Evolutionary conservation across 2,329 filamentous ascomycete genomes (phyloP).

Genomic region (Neodidymelliopsis sp.): DNA sequence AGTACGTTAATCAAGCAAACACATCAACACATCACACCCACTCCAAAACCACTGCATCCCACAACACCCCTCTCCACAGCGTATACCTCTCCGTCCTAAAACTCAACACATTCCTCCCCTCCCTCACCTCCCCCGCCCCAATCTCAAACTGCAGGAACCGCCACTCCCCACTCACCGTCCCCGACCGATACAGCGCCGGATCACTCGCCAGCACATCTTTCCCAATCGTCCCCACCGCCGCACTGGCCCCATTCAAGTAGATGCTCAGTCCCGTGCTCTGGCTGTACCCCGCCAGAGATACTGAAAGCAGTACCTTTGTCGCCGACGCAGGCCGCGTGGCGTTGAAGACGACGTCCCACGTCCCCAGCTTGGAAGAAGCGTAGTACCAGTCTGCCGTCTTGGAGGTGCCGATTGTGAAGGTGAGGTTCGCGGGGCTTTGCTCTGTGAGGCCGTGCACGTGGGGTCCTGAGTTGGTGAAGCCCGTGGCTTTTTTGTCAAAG

Average conservation of each 20-base stretch:
- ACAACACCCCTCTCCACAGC: slow-evolving; percentile 47
- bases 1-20: too few relatives aligned
- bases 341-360: slow-evolving; percentile 30
- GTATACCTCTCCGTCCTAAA: slow-evolving; percentile 41
- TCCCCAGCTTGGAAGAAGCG: slow-evolving; percentile 45
- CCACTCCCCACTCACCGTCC: slow-evolving; percentile 55
- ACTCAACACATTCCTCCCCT: slow-evolving; percentile 41
- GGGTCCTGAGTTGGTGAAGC: slow-evolving; percentile 53
- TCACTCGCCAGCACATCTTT: slow-evolving; percentile 27
- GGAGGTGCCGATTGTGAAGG: slow-evolving; percentile 48
- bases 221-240: slow-evolving; percentile 45
- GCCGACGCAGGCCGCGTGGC: slow-evolving; percentile 38
- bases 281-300: slow-evolving; percentile 53
- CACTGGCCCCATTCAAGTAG: slow-evolving; percentile 43
- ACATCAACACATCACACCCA: slow-evolving; percentile 21
- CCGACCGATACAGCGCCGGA: slow-evolving; percentile 53
- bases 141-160: slow-evolving; percentile 51
- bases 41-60: slow-evolving; percentile 47
- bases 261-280: slow-evolving; percentile 46
- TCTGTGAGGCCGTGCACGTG: slow-evolving; percentile 52
- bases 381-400: slow-evolving; percentile 54
- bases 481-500: slow-evolving; percentile 53
- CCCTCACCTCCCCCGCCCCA: slow-evolving; percentile 26
- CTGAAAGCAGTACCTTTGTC: slow-evolving; percentile 41
- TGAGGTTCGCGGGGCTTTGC: slow-evolving; percentile 52